Evolutionary conservation across 352 stramenopile genomes (phyloP), one percentile per base, ranked within the genome.

Genomic region (Stramenopiles sp.): DNA sequence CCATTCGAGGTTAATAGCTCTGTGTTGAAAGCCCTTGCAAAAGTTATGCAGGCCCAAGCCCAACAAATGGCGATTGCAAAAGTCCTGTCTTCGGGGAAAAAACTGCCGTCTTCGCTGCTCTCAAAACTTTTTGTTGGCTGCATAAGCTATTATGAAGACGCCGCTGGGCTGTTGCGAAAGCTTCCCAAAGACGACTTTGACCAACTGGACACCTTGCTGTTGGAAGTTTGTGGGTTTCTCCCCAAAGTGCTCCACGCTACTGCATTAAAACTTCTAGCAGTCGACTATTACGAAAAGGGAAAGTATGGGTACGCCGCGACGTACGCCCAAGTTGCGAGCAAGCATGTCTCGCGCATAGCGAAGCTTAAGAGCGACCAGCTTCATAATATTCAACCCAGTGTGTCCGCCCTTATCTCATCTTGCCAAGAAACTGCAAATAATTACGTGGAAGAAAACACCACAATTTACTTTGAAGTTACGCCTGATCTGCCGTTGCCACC

Each of bases 1-100:
- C 53, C 53, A 33, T 71, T 71, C 35, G 53, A 71, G 12, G 53
- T 71, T 2, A 33, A 71, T 35, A 33, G 2, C 2, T 71, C 53
- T 4, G 53, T 71, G 1, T 6, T 71, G 12, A 71, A 71, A 71
- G 53, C 53, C 33, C 6, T 71, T 2, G 53, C 53, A 71, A 71
- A 6, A 2, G 6, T 6, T 4, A 71, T 71, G 53, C 53, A 71
- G 35, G 53, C 53, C 4, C 53, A 71, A 71, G 53, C 53, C 33
- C 53, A 71, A 6, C 53, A 71, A 71, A 71, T 71, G 53, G 53
- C 53, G 6, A 71, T 71, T 6, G 33, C 53, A 2, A 71, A 71
- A 6, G 53, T 33, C 31, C 35, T 71, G 53, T 35, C 31, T 33
- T 6, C 12, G 2, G 53, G 53, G 4, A 71, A 71, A 6, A 71